These are phyloP conservation scores for Penicillium sumatraense DNA, from an alignment of 2,329 filamentous ascomycete genomes.

Conservation along the genomic window DNA sequence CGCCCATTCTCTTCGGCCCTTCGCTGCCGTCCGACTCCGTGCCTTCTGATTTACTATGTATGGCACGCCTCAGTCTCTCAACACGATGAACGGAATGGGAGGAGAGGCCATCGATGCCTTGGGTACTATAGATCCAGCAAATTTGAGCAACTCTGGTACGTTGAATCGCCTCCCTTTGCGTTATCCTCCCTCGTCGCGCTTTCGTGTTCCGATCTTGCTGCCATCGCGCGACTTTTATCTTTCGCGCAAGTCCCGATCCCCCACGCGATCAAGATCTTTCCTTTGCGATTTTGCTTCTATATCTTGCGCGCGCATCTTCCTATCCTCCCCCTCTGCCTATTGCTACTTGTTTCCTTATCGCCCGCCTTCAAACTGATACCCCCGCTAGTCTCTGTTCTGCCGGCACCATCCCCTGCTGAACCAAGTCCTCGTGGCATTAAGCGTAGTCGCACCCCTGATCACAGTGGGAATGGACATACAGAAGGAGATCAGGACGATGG, in stretches of 20 bases:
- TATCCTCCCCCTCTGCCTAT: constrained; percentile 9
- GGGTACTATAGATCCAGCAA: constrained; percentile 89
- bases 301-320: background rate
- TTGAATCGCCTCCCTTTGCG: constrained; percentile 37
- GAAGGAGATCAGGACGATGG: constrained; percentile 72
- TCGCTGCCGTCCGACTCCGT: constrained; percentile 26
- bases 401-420: constrained; percentile 51
- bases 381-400: constrained; percentile 41
- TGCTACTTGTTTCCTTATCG: constrained; percentile 23
- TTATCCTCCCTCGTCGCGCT: constrained; percentile 7
- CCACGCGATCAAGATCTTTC: background rate
- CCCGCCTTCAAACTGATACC: constrained; percentile 39
- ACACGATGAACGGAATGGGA: constrained; percentile 69
- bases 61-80: constrained; percentile 52
- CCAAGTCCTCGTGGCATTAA: constrained; percentile 72
- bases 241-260: background rate
- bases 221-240: constrained; percentile 21
- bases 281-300: background rate
- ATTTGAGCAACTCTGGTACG: constrained; percentile 78
- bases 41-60: constrained; percentile 49
- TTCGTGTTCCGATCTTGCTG: constrained; percentile 13
- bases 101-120: constrained; percentile 68
- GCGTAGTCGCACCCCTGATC: constrained; percentile 76
- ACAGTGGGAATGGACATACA: constrained; percentile 61
- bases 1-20: constrained; percentile 39